Base-by-base conservation (phyloP, 192 early-diverging fungal species). In the Thamnidium elegans region DNA sequence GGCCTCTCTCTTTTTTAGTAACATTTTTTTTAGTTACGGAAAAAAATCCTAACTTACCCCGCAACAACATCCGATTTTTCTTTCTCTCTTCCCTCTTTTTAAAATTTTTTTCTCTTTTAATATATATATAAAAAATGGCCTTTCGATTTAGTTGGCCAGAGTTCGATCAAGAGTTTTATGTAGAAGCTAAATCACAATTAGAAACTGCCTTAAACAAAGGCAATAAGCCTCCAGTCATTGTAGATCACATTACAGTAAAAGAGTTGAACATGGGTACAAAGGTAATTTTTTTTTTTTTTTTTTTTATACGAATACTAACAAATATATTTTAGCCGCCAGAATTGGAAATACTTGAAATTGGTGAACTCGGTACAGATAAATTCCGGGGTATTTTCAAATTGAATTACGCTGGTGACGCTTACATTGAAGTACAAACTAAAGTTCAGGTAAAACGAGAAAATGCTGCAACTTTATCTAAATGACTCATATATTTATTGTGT, bases 81-180 rank as follows among this genome's bases (percentile, higher is more conserved):
- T 39, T 39, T 39, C 36, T 39, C 9, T 10, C 9, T 39, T 39
- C 4, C 9, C 36, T 9, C 4, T 1, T 39, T 3, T 39, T 39
- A 9, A 9, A 9, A 9, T 39, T 39, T 39, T 39, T 39, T 6
- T 39, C 7, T 39, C 36, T 39, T 4, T 36, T 36, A 4, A 36
- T 36, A 36, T 36, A 4, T 36, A 7, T 36, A 36, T 36, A n/a
- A n/a, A n/a, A 43, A 11, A 96, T 96, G 94, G 86, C 90, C 21
- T 99, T 99, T 82, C 92, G 90, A 71, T 93, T 99, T 78, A 94
- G 92, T 73, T 99, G 97, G 97, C 91, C 92, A 14, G 75, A 83
- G 21, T 98, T 99, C 77, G 87, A 86, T 67, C 73, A 79, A 36
- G 89, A 90, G 60, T 97, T 99, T 71, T 88, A 93, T 55, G 83